These are phyloP conservation scores for Hura crepitans DNA, from an alignment of 441 rosid species.

Conservation along the genomic window DNA sequence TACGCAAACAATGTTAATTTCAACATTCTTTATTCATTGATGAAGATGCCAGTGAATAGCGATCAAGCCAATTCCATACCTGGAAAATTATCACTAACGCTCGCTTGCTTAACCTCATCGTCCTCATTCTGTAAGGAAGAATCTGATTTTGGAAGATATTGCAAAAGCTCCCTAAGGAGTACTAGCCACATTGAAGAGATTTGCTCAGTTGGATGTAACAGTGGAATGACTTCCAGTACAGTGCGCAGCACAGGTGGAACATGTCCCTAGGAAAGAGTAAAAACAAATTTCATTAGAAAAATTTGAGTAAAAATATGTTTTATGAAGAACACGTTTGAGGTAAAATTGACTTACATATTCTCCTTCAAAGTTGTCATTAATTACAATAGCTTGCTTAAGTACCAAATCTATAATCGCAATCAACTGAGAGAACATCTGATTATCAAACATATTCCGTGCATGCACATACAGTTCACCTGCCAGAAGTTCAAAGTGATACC, in stretches of 20 bases:
- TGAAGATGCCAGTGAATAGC: conserved; percentile 15
- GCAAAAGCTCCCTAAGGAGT: conserved; percentile 64
- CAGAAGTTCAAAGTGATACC: conserved; percentile 27
- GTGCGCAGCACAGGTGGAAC: conserved; percentile 78
- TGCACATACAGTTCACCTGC: conserved; percentile 89
- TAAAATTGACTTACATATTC: conserved; percentile 62
- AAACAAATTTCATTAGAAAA: conserved; percentile 13
- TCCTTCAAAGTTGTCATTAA: conserved; percentile 59
- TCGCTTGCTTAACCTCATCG: conserved; percentile 44
- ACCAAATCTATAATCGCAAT: conserved; percentile 69
- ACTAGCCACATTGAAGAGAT: conserved; percentile 86
- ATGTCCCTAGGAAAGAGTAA: conserved; percentile 54
- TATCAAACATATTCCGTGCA: conserved; percentile 83
- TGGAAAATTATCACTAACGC: conserved; percentile 36
- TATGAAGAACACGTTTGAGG: neutral
- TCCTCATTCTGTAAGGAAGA: conserved; percentile 45
- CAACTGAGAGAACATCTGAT: conserved; percentile 68
- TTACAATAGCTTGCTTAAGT: conserved; percentile 50
- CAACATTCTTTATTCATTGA: conserved; percentile 24
- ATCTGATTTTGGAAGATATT: conserved; percentile 73
- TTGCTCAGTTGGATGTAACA: conserved; percentile 64
- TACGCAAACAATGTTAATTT: conserved; percentile 28
- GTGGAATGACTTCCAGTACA: conserved; percentile 75
- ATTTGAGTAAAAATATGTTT: neutral
- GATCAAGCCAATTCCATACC: conserved; percentile 34